Base-by-base conservation (phyloP, 1,284 basidiomycete genomes). In the Paramarasmius palmivorus region DNA sequence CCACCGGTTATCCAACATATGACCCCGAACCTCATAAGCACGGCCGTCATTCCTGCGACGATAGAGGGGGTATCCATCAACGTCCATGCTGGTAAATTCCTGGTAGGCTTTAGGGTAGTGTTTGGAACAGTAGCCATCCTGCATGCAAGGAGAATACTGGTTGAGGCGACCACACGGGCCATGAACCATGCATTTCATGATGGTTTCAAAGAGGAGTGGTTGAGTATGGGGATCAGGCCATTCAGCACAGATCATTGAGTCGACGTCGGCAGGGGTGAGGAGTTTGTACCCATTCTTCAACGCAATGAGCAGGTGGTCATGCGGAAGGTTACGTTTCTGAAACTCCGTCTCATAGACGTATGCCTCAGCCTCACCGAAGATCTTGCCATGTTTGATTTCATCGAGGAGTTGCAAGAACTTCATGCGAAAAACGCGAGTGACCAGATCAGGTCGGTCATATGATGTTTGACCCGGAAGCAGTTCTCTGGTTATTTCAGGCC, bases 271-370 rank as follows among this genome's bases (percentile, higher is more conserved):
- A 0, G 72, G 62, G 14, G 61, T 68, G 0, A 52, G 52, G 2
- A 78, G 55, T 41, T 72, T 73, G 36, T 63, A 55, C 0, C 37
- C 51, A 0, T 62, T 39, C 0, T 67, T 53, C 2, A 80, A 57
- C 52, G 75, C 76, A 1, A 81, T 62, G 0, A 80, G 60, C 0
- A 74, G 54, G 53, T 83, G 79, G 56, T 75, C 69, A 49, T 81
- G 78, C 2, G 77, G 77, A 0, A 80, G 66, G 0, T 77, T 75
- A 1, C 72, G 62, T 53, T 79, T 82, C 56, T 82, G 80, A 50
- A 77, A 82, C 56, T 82, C 76, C 53, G 80, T 76, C 1, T 69
- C 71, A 52, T 75, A 75, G 0, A 82, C 69, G 53, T 70, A 56
- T 0, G 64, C 70, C 14, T 61, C 63, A 2, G 58, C 41, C 0